Conservation (phyloP, 139 green algal genomes). For the Coelastrella sp. region DNA sequence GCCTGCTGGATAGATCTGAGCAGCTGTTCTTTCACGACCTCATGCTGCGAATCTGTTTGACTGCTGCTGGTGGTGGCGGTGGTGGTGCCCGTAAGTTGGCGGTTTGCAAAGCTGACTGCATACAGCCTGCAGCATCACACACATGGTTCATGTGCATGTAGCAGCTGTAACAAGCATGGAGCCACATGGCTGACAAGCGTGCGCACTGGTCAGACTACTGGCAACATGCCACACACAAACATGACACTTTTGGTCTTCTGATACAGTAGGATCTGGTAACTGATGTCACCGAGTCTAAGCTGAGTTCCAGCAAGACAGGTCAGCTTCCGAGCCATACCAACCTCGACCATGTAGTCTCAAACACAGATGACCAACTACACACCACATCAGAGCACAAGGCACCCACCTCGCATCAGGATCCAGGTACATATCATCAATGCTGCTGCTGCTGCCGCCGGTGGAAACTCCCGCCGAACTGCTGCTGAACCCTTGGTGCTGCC, state of each 20-base stretch:
- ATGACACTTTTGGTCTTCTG: too few species aligned
- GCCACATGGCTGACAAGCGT: not conserved
- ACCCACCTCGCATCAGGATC: constrained; percentile 12
- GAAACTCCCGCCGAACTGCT: too few species aligned
- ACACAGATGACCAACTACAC: not conserved
- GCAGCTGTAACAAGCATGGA: not conserved
- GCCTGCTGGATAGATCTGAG: too few species aligned
- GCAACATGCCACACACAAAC: too few species aligned
- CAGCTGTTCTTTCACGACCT: not conserved
- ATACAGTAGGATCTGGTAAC: too few species aligned
- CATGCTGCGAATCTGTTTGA: not conserved
- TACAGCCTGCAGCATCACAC: not conserved
- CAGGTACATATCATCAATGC: not conserved
- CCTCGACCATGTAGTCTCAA: not conserved
- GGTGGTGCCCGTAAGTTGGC: not conserved
- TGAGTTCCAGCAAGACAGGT: too few species aligned
- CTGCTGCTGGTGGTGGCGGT: not conserved
- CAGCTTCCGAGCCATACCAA: not conserved
- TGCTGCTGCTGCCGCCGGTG: constrained; percentile 9
- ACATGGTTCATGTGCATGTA: too few species aligned
- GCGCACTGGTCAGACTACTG: not conserved
- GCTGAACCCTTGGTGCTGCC: not conserved
- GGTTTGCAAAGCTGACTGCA: not conserved
- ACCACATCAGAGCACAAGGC: not conserved
- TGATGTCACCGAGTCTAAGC: too few species aligned